phyloP scores from a whole-genome alignment of 2,329 filamentous ascomycete species.

The Monosporascus sp. region DNA sequence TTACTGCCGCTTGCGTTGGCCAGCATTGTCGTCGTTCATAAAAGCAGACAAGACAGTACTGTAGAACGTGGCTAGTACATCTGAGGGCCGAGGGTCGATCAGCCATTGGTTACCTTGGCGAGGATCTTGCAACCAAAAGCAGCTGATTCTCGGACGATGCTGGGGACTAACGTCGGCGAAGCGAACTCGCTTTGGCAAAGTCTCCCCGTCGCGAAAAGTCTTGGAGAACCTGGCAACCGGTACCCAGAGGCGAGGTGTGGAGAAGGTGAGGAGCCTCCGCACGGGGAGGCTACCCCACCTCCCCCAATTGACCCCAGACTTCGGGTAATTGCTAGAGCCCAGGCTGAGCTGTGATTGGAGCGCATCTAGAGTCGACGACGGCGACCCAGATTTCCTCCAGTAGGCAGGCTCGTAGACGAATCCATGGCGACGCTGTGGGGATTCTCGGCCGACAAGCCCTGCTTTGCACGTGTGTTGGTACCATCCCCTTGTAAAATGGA shows the following conservation, averaged over 20 bases:
- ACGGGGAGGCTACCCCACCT: neutral
- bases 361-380: slow-evolving; percentile 7
- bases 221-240: neutral
- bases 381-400: slow-evolving; percentile 16
- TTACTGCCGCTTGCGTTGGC: too few relatives aligned
- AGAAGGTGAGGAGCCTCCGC: neutral
- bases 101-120: too few relatives aligned
- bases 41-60: too few relatives aligned
- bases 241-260: neutral
- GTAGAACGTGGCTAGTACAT: too few relatives aligned
- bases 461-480: neutral
- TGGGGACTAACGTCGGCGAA: neutral
- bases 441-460: neutral
- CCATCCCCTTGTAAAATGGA: neutral
- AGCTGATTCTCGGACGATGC: too few relatives aligned
- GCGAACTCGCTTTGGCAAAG: neutral
- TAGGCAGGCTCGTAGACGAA: slow-evolving; percentile 5
- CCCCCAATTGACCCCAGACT: neutral
- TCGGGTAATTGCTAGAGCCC: neutral
- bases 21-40: too few relatives aligned
- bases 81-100: too few relatives aligned
- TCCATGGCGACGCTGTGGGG: neutral
- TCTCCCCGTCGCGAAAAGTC: neutral
- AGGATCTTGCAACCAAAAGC: too few relatives aligned
- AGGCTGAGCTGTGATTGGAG: slow-evolving; percentile 14